phyloP scores from a whole-genome alignment of 495 filamentous ascomycete genomes.

The Penicillium dipodomyicola region DNA sequence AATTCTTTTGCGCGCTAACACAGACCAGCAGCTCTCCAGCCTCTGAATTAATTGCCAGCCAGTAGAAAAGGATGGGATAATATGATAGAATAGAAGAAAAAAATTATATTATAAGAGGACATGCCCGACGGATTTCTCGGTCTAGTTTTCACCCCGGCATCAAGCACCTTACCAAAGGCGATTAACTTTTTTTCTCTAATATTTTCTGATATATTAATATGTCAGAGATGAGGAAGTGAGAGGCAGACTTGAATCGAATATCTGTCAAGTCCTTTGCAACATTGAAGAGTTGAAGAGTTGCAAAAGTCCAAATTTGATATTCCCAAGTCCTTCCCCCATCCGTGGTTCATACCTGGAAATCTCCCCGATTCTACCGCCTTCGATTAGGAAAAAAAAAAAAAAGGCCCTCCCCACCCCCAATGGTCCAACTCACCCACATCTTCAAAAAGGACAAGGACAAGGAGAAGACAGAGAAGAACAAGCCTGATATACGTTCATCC shows the following conservation, averaged over 20 bases:
- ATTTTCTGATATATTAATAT: neutral
- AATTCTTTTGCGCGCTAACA: constrained; percentile 36
- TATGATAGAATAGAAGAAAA: constrained; percentile 10
- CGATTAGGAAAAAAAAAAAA: constrained; percentile 37
- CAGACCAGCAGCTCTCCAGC: constrained; percentile 37
- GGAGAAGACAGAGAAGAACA: constrained; percentile 20
- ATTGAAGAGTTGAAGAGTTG: too few species aligned
- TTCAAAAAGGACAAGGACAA: constrained; percentile 41
- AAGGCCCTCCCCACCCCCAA: constrained; percentile 19
- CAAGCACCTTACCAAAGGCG: neutral
- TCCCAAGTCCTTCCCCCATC: neutral
- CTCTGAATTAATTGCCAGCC: constrained; percentile 30
- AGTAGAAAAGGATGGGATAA: constrained; percentile 17
- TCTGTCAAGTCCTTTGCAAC: neutral
- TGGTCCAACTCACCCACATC: constrained; percentile 40
- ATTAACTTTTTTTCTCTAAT: neutral
- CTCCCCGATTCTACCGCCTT: constrained; percentile 51
- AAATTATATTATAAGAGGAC: constrained; percentile 11
- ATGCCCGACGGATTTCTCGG: neutral
- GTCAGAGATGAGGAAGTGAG: neutral
- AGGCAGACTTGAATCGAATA: neutral
- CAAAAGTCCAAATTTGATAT: constrained; percentile 3
- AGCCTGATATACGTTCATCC: constrained; percentile 19
- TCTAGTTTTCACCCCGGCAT: constrained; percentile 1
- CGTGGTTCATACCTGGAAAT: constrained; percentile 22